phyloP scores from a whole-genome alignment of 1,284 basidiomycete species.

The Amylostereum chailletii region DNA sequence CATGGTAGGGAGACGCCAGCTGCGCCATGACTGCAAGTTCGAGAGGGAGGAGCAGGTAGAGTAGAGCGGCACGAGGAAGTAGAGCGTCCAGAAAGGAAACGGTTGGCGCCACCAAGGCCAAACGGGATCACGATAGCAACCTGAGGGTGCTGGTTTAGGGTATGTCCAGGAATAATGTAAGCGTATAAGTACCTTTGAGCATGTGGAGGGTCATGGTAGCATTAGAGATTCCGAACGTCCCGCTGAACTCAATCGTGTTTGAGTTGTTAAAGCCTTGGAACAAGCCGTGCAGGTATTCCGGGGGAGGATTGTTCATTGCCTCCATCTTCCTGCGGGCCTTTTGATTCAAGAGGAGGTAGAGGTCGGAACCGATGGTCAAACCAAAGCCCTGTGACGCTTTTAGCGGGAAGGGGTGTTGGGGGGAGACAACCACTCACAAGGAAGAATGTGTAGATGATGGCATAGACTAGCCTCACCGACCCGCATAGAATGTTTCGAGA shows the following conservation, averaged over 20 bases:
- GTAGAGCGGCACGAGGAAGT: conserved; percentile 75
- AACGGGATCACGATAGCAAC: conserved; percentile 61
- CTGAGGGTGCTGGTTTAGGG: conserved; percentile 23
- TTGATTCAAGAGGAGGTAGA: conserved; percentile 71
- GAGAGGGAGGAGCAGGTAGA: conserved; percentile 69
- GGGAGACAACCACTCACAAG: conserved; percentile 35
- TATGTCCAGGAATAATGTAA: not conserved
- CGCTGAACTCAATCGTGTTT: conserved; percentile 35
- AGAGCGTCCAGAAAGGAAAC: conserved; percentile 69
- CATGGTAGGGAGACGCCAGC: conserved; percentile 70
- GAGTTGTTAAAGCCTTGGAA: conserved; percentile 53
- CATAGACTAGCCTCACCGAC: conserved; percentile 83
- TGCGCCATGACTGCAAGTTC: conserved; percentile 66
- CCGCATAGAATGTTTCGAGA: conserved; percentile 79
- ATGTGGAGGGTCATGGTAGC: conserved; percentile 26
- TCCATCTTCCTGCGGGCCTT: conserved; percentile 34
- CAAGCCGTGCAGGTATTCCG: conserved; percentile 48
- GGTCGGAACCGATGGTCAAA: conserved; percentile 77
- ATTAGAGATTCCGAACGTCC: conserved; percentile 56
- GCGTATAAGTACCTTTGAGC: conserved; percentile 36
- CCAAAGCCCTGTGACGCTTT: conserved; percentile 59
- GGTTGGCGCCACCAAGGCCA: conserved; percentile 75
- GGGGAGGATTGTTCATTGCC: conserved; percentile 28
- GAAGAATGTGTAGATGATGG: conserved; percentile 82
- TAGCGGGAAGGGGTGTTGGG: conserved; percentile 6